Base-by-base conservation (phyloP, 805 yeast genomes). In the Peterozyma toletana region DNA sequence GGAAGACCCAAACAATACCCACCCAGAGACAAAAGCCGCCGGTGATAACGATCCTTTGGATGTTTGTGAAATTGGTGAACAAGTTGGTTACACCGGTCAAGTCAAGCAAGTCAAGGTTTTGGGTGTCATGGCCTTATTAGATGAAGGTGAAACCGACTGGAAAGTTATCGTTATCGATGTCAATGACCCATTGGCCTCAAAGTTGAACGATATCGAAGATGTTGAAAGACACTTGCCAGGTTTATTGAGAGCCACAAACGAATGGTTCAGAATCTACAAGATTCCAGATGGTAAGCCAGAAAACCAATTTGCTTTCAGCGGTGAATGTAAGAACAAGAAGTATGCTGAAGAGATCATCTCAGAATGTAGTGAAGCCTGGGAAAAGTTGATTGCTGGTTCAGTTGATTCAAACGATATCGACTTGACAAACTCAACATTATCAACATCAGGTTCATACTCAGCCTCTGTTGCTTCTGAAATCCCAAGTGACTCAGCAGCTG, bases 241-340 rank as follows among this genome's bases (percentile, higher is more conserved):
- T 44, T 73, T 93, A 47, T 72, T 93, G 60, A 86, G 95, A 63
- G 85, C 96, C 52, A 93, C 98, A 47, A 83, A 89, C 66, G 95
- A 86, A 69, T 93, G 99, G 99, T 93, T 93, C 81, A 85, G 95
- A 66, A 89, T 90, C 68, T 93, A 93, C 81, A 93, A 93, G 70
- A 77, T 89, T 55, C 97, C 99, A 44, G 99, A 91, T 65, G 99
- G 98, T 50, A 93, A 93, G 77, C 96, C 96, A 57, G 86, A 80
- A 68, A 93, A 93, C 70, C 85, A 84, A 68, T 91, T 93, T 65
- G 98, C 97, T n/a, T 89, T 88, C 80, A 77, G 86, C 48, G 99
- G 96, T 52, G 88, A 86, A 64, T 87, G 88, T 73, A 86, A 86
- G 69, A 80, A 81, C 76, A 86, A 78, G 71, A 73, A 78, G 58